Base-by-base conservation (phyloP, 257 asterid species). In the Henckelia pumila region DNA sequence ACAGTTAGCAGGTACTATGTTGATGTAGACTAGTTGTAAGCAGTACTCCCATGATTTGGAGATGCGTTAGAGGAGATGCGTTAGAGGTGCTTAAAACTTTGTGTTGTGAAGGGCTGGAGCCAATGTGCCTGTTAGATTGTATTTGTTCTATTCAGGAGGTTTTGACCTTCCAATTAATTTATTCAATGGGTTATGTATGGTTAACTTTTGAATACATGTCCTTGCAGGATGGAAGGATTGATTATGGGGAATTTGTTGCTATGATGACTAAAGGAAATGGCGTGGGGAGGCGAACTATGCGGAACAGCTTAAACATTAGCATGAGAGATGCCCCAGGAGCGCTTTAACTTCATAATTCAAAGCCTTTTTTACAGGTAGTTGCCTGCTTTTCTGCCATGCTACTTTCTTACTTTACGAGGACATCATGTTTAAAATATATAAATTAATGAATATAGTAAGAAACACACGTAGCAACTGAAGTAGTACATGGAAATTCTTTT, bases 201-300 rank as follows among this genome's bases (percentile, higher is more conserved):
- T 55, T 77, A 58, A 77, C 73, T 52, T 73, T 8, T 30, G 44
- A 26, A 16, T 14, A 37, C 21, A 70, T 37, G 61, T 68, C 69
- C 33, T 68, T 69, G 5, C 29, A 84, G 89, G 89, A 84, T 77
- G 89, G 89, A 64, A 68, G 86, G 59, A 84, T 84, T 47, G 89
- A 84, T 67, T 83, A 83, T 26, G 89, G 89, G 56, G 89, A 83
- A 67, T 83, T 83, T 50, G 86, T 81, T 32, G 89, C 89, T 64
- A 84, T 84, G 89, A 84, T 84, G 89, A 82, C 86, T 22, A 84
- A 84, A 70, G 89, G 89, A 60, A 84, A 84, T 72, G 83, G 84
- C 28, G 73, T 84, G 30, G 89, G 89, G 28, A 81, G 89, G 76
- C 84, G 89, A 74, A 83, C 89, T 40, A 83, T 83, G 89, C 73